Base-by-base conservation (phyloP, 345 rosid genomes). In the Anacardium occidentale region DNA sequence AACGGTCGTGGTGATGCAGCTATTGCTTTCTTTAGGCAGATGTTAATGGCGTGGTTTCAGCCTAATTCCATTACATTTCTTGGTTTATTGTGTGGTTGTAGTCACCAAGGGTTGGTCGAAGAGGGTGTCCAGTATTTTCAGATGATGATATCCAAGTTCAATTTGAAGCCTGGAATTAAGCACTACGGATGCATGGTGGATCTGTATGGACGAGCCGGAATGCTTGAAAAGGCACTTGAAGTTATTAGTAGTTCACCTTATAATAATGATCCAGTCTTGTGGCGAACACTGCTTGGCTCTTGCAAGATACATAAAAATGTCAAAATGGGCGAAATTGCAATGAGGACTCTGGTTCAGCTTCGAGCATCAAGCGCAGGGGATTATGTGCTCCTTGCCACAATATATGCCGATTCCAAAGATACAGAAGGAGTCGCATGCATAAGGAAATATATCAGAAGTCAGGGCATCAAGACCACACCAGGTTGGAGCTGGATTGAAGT, bases 121-220 rank as follows among this genome's bases (percentile, higher is more conserved):
- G 74, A 81, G 76, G 92, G 89, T 21, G 71, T 60, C 50, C 79
- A 84, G 70, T 62, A 70, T 82, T 87, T 87, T 65, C 32, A 67
- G 14, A 78, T 73, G 76, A 89, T 87, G 94, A 76, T 73, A 40
- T 76, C 82, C 0, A 66, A 54, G 71, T 89, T 76, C 62, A 70
- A 75, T 70, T 3, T 89, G 26, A 76, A 50, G 47, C 89, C 89
- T 6, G 82, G 70, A 21, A 60, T 82, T 55, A 86, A 84, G 81
- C 94, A 89, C 78, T 82, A 80, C 75, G 92, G 92, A 51, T 89
- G 94, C 68, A 77, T 86, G 82, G 90, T 87, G 51, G 90, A 89
- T 77, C 63, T 89, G 4, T 79, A 78, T 64, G 92, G 92, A 53
- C 83, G 87, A 34, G 89, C 91, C 2, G 90, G 92, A 50, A 82